These are phyloP conservation scores for Capronia epimyces DNA, from an alignment of 2,329 filamentous ascomycete species.

Conservation along the genomic window DNA sequence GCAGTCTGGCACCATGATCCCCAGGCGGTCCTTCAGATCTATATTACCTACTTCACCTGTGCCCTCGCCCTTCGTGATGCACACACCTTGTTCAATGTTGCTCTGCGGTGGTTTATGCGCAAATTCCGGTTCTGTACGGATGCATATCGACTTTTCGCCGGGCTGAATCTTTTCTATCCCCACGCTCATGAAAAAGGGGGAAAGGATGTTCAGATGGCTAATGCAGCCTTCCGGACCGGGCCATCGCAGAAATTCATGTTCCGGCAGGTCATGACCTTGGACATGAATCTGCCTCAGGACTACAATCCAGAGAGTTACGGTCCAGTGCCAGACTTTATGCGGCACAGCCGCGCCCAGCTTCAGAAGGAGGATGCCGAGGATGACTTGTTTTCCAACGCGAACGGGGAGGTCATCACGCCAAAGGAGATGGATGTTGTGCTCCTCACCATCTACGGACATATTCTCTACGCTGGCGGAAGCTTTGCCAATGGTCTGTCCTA, in stretches of 20 bases:
- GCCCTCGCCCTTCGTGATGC: slow-evolving; percentile 73
- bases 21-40: slow-evolving; percentile 64
- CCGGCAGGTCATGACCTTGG: slow-evolving; percentile 84
- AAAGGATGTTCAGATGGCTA: slow-evolving; percentile 17
- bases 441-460: slow-evolving; percentile 83
- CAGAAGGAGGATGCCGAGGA: slow-evolving; percentile 30
- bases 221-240: slow-evolving; percentile 56
- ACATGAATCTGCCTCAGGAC: slow-evolving; percentile 58
- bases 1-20: slow-evolving; percentile 73
- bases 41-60: slow-evolving; percentile 75
- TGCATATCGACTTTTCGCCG: slow-evolving; percentile 74
- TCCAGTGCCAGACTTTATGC: slow-evolving; percentile 35
- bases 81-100: slow-evolving; percentile 66
- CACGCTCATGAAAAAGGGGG: slow-evolving; percentile 45
- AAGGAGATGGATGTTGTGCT: slow-evolving; percentile 68
- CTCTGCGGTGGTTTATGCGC: slow-evolving; percentile 72
- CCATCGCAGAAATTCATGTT: slow-evolving; percentile 86
- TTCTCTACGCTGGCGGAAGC: slow-evolving; percentile 75
- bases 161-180: slow-evolving; percentile 69
- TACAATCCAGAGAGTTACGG: slow-evolving; percentile 35
- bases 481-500: slow-evolving; percentile 83
- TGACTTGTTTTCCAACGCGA: slow-evolving; percentile 29
- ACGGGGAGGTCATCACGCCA: slow-evolving; percentile 24
- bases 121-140: slow-evolving; percentile 75
- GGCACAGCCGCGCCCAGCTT: slow-evolving; percentile 16